Evolutionary conservation across 257 asterid species (phyloP), one percentile per base, ranked within the genome.

Genomic region (Solanum gracilifrons): DNA sequence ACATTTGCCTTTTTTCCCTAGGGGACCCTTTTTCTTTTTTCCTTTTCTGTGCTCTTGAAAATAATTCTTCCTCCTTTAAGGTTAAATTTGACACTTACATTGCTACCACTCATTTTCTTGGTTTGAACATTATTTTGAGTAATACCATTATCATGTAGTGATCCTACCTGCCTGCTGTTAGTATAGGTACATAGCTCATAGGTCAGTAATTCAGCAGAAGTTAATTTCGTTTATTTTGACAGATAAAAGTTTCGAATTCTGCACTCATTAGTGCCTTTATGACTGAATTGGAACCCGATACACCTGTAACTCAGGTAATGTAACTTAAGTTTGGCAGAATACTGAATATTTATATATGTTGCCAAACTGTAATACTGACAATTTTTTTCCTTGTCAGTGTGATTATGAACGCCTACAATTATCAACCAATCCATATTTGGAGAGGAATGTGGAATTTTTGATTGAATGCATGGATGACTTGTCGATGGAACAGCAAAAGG

Each of bases 401-500:
- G 99, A 97, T 89, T 94, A 92, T 90, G 99, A 97, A 32, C 93
- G 99, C 88, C 87, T 97, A 90, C 99, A 97, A 86, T 89, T 97
- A 87, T 96, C 99, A 87, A 93, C 95, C 39, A 92, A 93, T 91
- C 96, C 97, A 51, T 92, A 93, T 89, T 89, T 96, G 74, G 99
- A 95, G 92, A 94, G 99, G 89, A 97, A 96, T 90, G 91, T 96
- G 80, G 99, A 97, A 90, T 96, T 97, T 92, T 91, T 97, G 87
- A 92, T 93, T 88, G 99, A 95, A 88, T 97, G 99, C 92, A 96
- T 97, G 99, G 99, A 97, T 92, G 98, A 97, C 91, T 93, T 96
- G 91, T 93, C 98, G 32, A 93, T 91, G 98, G 99, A 97, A 87
- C 99, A 97, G 83, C 99, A 96, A 46, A 95, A 96, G 97, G 99